Percentiles rank a stretch among this genome's conserved stretches.
Conservation (phyloP, 2,329 filamentous ascomycete species). For the Pseudonectria foliicola region DNA sequence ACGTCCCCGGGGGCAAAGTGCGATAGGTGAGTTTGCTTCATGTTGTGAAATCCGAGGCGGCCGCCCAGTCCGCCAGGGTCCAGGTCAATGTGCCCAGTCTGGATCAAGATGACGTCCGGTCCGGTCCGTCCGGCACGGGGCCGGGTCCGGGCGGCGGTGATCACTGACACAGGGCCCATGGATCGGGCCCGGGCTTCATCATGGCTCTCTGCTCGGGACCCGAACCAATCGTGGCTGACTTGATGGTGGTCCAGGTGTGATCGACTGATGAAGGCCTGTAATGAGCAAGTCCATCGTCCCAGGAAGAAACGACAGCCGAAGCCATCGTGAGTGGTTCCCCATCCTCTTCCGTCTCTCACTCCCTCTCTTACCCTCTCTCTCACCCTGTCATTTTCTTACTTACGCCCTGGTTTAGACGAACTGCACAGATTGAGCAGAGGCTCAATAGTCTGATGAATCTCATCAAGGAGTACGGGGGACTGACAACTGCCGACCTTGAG, state of each 20-base stretch:
- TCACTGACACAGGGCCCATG: too few relatives aligned
- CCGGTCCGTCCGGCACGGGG: too few relatives aligned
- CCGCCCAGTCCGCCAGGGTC: too few relatives aligned
- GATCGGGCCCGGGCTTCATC: too few relatives aligned
- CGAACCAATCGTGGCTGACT: not conserved
- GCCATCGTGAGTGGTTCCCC: slow-evolving; percentile 37
- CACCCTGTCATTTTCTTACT: not conserved
- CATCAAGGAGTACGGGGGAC: slow-evolving; percentile 36
- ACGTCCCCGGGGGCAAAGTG: slow-evolving; percentile 33
- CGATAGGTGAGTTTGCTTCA: slow-evolving; percentile 30
- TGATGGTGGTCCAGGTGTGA: slow-evolving; percentile 32
- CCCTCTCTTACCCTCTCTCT: not conserved
- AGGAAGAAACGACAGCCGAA: slow-evolving; percentile 45
- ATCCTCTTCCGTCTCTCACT: not conserved
- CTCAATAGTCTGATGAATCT: slow-evolving; percentile 43
- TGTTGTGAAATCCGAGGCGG: not conserved
- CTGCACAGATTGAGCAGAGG: slow-evolving; percentile 42
- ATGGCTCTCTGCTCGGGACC: not conserved
- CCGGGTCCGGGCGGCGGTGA: too few relatives aligned
- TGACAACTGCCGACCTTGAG: slow-evolving; percentile 18
- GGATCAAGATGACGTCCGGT: too few relatives aligned
- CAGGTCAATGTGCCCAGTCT: too few relatives aligned
- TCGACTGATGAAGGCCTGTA: slow-evolving; percentile 40
- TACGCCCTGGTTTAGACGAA: slow-evolving; percentile 29
- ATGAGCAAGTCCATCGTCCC: slow-evolving; percentile 39